Evolutionary conservation across 768 basidiomycete species (phyloP), one percentile per base, ranked within the genome.

Genomic region (Coprinopsis strossmayeri): DNA sequence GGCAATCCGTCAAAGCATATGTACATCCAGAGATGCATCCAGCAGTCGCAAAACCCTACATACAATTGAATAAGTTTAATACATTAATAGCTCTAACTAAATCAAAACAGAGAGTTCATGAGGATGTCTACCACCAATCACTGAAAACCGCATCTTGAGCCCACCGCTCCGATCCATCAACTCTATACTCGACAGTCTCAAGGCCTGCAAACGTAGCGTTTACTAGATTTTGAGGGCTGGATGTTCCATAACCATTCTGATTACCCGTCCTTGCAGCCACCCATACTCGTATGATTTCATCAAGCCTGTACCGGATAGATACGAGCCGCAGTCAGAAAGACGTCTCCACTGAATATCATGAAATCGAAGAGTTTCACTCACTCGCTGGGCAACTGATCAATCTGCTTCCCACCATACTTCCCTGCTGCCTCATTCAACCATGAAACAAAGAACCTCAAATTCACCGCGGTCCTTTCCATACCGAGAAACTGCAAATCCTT

Each of bases 361-460:
- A n/a, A n/a, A n/a, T n/a, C n/a, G n/a, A n/a, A n/a, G n/a, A n/a
- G n/a, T n/a, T n/a, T 13, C 35, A 50, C 53, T 7, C 43, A 54
- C 49, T 54, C 49, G 5, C 20, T 41, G 21, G 53, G 46, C 15
- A 54, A 25, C 20, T 47, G 34, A 25, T 54, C 53, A 32, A 54
- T 51, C 59, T 68, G 67, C 48, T 58, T 57, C 17, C 68, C 69
- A 3, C 70, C 69, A 49, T 67, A 67, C 44, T 64, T 64, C 26
- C 61, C 60, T 37, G 70, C 70, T 1, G 68, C 69, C 3, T 59
- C 61, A 44, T 72, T 69, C 2, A 72, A 54, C 71, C 69, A 72
- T 7, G 64, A 69, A 24, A 64, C 55, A 41, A 69, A 66, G 57
- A 62, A 66, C 5, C 65, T 60, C 12, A 67, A 57, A 27, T 49